Evolutionary conservation across 306 rosid genomes (phyloP).

Genomic region (Begonia peltatifolia): DNA sequence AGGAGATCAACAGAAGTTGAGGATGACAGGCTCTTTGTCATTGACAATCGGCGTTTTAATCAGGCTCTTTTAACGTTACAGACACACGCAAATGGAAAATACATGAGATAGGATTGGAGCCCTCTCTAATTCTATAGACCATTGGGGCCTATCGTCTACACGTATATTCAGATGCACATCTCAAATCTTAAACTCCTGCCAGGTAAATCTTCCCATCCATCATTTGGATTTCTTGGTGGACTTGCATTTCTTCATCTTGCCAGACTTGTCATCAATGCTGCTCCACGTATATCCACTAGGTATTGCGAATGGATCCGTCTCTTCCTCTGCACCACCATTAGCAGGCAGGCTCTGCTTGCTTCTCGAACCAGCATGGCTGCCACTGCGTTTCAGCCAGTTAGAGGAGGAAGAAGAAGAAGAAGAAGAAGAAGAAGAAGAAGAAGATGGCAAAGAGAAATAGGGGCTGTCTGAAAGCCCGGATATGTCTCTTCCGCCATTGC

Average conservation of each 20-base stretch:
- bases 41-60: too few relatives aligned
- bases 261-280: conserved; percentile 40
- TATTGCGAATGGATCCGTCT: conserved; percentile 73
- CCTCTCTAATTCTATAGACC: not conserved
- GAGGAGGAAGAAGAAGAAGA: conserved; percentile 22
- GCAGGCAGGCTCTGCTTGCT: conserved; percentile 27
- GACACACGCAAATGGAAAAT: too few relatives aligned
- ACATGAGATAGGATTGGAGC: too few relatives aligned
- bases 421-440: conserved; percentile 15
- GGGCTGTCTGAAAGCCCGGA: conserved; percentile 7
- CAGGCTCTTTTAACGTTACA: too few relatives aligned
- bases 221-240: conserved; percentile 52
- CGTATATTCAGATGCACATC: conserved; percentile 2
- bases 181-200: conserved; percentile 9
- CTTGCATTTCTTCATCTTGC: conserved; percentile 59
- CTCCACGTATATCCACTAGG: conserved; percentile 73
- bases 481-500: conserved; percentile 20
- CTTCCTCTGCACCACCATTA: conserved; percentile 15
- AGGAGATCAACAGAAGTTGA: too few relatives aligned
- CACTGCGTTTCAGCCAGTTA: conserved; percentile 46
- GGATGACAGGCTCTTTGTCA: too few relatives aligned
- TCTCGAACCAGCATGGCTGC: conserved; percentile 28
- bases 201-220: not conserved
- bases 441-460: conserved; percentile 11
- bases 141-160: not conserved